phyloP scores from a whole-genome alignment of 257 asterid species.

The Primulina huaijiensis region DNA sequence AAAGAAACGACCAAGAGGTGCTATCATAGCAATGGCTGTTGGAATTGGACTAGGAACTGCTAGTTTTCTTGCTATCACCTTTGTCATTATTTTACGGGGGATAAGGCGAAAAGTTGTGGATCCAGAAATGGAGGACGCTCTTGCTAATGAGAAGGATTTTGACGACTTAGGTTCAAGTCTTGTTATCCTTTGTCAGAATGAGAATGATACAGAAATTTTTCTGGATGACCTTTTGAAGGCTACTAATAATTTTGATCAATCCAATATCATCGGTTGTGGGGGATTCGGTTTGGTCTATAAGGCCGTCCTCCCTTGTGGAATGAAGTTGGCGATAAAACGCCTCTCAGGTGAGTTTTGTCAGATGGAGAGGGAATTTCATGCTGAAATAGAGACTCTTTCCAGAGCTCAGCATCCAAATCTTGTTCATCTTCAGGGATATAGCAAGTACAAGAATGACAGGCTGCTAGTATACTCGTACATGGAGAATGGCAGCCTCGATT shows the following conservation, averaged over 20 bases:
- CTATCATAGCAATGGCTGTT: slow-evolving; percentile 44
- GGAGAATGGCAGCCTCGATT: slow-evolving; percentile 92
- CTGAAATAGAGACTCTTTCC: slow-evolving; percentile 77
- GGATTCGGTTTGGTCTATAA: slow-evolving; percentile 81
- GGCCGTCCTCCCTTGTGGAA: slow-evolving; percentile 63
- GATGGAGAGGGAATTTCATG: slow-evolving; percentile 74
- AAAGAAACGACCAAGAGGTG: slow-evolving; percentile 28
- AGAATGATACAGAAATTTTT: slow-evolving; percentile 34
- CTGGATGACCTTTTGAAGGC: slow-evolving; percentile 65
- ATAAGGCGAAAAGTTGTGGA: slow-evolving; percentile 35
- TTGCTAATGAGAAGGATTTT: slow-evolving; percentile 33
- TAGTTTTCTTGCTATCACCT: slow-evolving; percentile 38
- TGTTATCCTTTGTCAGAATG: slow-evolving; percentile 60
- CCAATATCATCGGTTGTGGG: slow-evolving; percentile 83
- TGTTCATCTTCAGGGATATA: slow-evolving; percentile 71
- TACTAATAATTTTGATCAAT: slow-evolving; percentile 60
- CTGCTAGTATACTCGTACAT: slow-evolving; percentile 70
- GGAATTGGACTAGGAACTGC: slow-evolving; percentile 57
- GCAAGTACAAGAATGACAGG: slow-evolving; percentile 61
- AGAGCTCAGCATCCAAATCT: slow-evolving; percentile 73
- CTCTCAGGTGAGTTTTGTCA: slow-evolving; percentile 69
- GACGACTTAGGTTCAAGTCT: slow-evolving; percentile 48
- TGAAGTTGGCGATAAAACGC: slow-evolving; percentile 71
- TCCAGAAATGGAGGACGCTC: slow-evolving; percentile 33
- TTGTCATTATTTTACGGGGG: slow-evolving; percentile 36